A percentile compares a stretch with the other conserved stretches of the same genome.
These are phyloP conservation scores for Fusarium sublunatum DNA, from an alignment of 2,329 filamentous ascomycete species.

Conservation along the genomic window DNA sequence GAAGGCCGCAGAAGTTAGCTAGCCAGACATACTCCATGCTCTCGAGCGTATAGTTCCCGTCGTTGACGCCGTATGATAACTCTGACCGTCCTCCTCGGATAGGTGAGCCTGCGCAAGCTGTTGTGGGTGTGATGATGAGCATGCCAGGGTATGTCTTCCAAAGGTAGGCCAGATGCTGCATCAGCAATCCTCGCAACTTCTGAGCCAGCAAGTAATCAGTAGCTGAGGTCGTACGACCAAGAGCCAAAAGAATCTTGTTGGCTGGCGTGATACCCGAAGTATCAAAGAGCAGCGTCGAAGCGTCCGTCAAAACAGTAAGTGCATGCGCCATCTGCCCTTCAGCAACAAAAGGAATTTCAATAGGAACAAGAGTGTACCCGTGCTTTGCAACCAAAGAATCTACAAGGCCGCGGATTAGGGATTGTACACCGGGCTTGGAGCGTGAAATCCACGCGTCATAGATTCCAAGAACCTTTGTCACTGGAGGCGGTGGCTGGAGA, in stretches of 20 bases:
- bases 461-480: constrained; percentile 69
- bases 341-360: constrained; percentile 67
- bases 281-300: constrained; percentile 58
- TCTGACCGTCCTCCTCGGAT: constrained; percentile 52
- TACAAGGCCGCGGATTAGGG: constrained; percentile 57
- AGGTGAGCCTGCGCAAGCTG: constrained; percentile 60
- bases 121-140: constrained; percentile 77
- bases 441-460: constrained; percentile 71
- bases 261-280: constrained; percentile 65
- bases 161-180: constrained; percentile 76
- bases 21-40: constrained; percentile 64
- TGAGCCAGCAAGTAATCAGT: constrained; percentile 77
- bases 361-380: constrained; percentile 65
- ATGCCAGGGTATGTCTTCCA: constrained; percentile 75
- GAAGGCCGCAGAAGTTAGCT: constrained; percentile 62
- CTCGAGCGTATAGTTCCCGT: constrained; percentile 59
- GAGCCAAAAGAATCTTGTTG: constrained; percentile 73
- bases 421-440: constrained; percentile 56
- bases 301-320: constrained; percentile 77
- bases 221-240: constrained; percentile 71
- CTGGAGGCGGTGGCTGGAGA: constrained; percentile 38
- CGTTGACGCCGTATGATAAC: constrained; percentile 56
- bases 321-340: constrained; percentile 79
- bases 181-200: constrained; percentile 74
- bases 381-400: constrained; percentile 63